phyloP scores from a whole-genome alignment of 148 eudicot species.

The Nepenthes mirabilis region DNA sequence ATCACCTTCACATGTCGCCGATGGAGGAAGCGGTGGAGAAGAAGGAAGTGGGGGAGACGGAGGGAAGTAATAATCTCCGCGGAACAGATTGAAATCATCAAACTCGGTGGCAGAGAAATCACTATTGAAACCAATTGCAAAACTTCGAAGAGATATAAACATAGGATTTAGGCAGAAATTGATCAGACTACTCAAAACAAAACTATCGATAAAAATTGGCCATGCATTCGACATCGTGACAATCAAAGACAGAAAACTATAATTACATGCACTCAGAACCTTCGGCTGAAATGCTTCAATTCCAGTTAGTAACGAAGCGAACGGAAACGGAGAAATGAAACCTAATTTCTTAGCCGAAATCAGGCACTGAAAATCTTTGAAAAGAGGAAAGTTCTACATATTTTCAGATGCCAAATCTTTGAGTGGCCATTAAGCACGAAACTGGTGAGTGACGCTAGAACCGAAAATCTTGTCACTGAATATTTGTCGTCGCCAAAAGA shows the following conservation, averaged over 20 bases:
- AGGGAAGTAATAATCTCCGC: constrained; percentile 56
- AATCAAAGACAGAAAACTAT: neutral
- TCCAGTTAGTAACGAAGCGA: neutral
- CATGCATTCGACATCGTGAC: constrained; percentile 1
- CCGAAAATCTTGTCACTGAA: neutral
- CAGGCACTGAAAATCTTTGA: neutral
- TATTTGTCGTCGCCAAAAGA: neutral
- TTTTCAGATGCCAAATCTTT: neutral
- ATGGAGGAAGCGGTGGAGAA: constrained; percentile 46
- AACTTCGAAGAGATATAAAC: constrained; percentile 1
- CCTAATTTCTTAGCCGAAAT: neutral
- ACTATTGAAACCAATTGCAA: neutral
- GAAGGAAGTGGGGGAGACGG: constrained; percentile 58
- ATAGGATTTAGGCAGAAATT: constrained; percentile 7
- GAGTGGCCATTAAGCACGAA: neutral
- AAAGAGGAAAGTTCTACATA: neutral
- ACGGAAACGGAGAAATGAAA: neutral
- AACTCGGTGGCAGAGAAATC: constrained; percentile 6
- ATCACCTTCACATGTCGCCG: constrained; percentile 49
- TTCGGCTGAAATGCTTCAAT: neutral
- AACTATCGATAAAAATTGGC: neutral
- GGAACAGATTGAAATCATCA: constrained; percentile 12
- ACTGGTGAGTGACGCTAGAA: neutral
- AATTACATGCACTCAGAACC: neutral
- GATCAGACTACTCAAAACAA: neutral